Conservation (phyloP, 208 protist species). For the Trypanosoma avium region DNA sequence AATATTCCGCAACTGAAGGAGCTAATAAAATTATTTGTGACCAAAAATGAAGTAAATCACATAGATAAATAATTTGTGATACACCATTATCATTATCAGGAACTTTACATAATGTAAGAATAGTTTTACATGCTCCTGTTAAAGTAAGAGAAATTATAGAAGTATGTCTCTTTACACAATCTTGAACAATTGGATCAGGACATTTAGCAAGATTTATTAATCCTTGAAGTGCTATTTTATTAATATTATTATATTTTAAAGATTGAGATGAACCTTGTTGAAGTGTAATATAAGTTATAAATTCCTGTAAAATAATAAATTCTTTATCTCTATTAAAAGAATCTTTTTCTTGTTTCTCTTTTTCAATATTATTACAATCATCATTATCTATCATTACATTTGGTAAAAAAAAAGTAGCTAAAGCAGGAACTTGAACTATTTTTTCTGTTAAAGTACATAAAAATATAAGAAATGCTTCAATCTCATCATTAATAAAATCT, state of each 20-base stretch:
- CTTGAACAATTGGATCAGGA: constrained; percentile 59
- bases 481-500: constrained; percentile 23
- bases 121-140: constrained; percentile 39
- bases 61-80: constrained; percentile 57
- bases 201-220: constrained; percentile 71
- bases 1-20: constrained; percentile 39
- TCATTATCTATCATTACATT: not conserved
- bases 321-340: too few species aligned
- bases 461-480: constrained; percentile 49
- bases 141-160: constrained; percentile 36
- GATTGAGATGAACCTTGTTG: constrained; percentile 41
- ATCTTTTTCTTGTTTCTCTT: not conserved
- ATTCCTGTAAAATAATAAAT: constrained; percentile 41
- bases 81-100: constrained; percentile 66
- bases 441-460: constrained; percentile 61
- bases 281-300: constrained; percentile 55
- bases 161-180: constrained; percentile 41
- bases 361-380: not conserved
- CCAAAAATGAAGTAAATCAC: constrained; percentile 66
- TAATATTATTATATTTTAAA: constrained; percentile 50
- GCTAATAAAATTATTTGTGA: constrained; percentile 39
- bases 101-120: constrained; percentile 81
- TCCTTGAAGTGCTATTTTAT: constrained; percentile 57
- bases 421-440: constrained; percentile 59
- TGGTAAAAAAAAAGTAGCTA: constrained; percentile 52